Conservation (phyloP, 352 stramenopile species). For the Globisporangium cederbergense region DNA sequence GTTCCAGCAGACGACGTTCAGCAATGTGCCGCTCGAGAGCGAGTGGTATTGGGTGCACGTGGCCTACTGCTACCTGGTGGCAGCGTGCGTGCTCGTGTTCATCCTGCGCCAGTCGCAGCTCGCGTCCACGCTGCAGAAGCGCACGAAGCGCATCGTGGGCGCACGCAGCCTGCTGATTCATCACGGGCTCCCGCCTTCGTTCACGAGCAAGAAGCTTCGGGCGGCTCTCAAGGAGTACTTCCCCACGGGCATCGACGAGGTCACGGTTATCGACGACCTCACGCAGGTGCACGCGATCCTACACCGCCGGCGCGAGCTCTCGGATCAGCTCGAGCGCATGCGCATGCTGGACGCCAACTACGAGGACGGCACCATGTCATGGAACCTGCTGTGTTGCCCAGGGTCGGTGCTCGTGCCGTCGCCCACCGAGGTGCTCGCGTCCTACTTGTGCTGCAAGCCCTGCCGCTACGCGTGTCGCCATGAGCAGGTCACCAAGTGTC, state of each 20-base stretch:
- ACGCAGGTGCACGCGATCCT: conserved; percentile 55
- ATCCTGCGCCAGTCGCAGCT: conserved; percentile 44
- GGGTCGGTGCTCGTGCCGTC: conserved; percentile 53
- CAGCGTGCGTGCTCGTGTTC: conserved; percentile 43
- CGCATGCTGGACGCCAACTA: conserved; percentile 48
- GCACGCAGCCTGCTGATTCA: conserved; percentile 71
- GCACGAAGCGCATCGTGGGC: conserved; percentile 67
- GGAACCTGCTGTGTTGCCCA: conserved; percentile 64
- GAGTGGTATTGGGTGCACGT: conserved; percentile 81
- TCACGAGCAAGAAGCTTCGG: conserved; percentile 43
- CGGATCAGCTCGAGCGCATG: conserved; percentile 54
- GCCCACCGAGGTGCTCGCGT: conserved; percentile 33
- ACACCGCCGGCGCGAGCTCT: conserved; percentile 36
- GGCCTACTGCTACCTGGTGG: conserved; percentile 71
- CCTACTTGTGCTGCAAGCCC: conserved; percentile 52
- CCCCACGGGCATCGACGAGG: conserved; percentile 44
- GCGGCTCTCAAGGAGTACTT: conserved; percentile 38
- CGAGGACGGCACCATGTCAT: conserved; percentile 53
- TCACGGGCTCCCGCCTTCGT: conserved; percentile 45
- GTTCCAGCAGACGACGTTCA: conserved; percentile 79
- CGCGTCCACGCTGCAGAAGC: conserved; percentile 38
- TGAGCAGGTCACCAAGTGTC: conserved; percentile 26
- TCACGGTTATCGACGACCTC: conserved; percentile 65
- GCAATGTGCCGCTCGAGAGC: conserved; percentile 76
- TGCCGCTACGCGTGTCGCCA: conserved; percentile 53